A percentile compares a stretch with the other conserved stretches of the same genome.
Conservation (phyloP, 2,329 filamentous ascomycete species). For the Verticillium alfalfae region DNA sequence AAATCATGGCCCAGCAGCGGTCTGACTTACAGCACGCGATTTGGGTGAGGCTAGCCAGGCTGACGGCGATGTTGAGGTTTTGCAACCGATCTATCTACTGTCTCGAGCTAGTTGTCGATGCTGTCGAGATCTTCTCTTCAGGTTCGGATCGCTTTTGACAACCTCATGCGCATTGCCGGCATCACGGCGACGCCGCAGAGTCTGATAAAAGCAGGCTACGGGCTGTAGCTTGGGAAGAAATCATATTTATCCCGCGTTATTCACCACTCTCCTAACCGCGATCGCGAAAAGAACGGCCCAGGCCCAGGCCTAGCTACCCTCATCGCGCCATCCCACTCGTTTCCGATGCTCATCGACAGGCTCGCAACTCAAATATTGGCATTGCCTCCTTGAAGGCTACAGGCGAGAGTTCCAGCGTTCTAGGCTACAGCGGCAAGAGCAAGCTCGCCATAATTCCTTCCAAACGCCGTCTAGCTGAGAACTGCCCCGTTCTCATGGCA, state of each 20-base stretch:
- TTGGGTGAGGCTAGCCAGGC: conserved; percentile 25
- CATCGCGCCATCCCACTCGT: conserved; percentile 22
- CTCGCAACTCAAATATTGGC: conserved; percentile 16
- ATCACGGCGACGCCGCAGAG: conserved; percentile 28
- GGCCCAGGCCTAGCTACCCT: conserved; percentile 9
- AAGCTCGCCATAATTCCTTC: conserved; percentile 25
- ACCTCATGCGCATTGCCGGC: conserved; percentile 40
- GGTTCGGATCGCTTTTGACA: conserved; percentile 29
- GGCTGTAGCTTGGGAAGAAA: conserved; percentile 42
- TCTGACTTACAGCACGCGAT: conserved; percentile 21
- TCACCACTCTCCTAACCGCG: conserved; percentile 29
- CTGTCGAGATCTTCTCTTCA: conserved; percentile 27
- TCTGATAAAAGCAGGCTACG: conserved; percentile 37
- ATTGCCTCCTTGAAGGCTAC: conserved; percentile 21
- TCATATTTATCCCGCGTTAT: conserved; percentile 39
- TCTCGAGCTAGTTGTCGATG: conserved; percentile 32
- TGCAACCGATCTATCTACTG: conserved; percentile 35
- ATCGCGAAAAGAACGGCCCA: conserved; percentile 18
- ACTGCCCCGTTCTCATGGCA: conserved; percentile 16
- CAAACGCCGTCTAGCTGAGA: conserved; percentile 18
- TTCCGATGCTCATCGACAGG: conserved; percentile 15
- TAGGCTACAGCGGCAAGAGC: conserved; percentile 19
- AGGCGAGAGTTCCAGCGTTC: conserved; percentile 12
- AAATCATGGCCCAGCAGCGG: conserved; percentile 17
- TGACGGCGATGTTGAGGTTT: conserved; percentile 25